These are phyloP conservation scores for Microcyclosporella mali DNA, from an alignment of 2,329 filamentous ascomycete species.

Conservation along the genomic window DNA sequence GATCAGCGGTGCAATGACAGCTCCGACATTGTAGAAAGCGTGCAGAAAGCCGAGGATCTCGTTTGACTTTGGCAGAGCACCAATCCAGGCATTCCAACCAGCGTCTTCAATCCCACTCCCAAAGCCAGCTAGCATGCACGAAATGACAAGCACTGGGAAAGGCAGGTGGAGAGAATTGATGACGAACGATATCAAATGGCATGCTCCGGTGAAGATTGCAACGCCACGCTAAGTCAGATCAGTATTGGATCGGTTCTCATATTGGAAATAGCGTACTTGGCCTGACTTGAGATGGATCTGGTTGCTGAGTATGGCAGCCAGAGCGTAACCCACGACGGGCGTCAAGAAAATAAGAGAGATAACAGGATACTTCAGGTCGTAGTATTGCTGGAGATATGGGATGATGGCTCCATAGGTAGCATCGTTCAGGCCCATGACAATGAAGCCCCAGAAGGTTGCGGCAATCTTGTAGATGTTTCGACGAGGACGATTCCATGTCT, in stretches of 20 bases:
- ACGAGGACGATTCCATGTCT: conserved; percentile 59
- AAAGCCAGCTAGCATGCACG: conserved; percentile 61
- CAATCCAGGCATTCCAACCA: conserved; percentile 58
- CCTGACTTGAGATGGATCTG: conserved; percentile 58
- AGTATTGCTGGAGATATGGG: conserved; percentile 56
- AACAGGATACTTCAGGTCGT: conserved; percentile 55
- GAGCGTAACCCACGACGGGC: conserved; percentile 59
- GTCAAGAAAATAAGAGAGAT: conserved; percentile 63
- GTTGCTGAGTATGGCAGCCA: conserved; percentile 60
- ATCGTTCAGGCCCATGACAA: conserved; percentile 64
- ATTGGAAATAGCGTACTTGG: conserved; percentile 35
- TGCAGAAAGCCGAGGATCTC: conserved; percentile 63
- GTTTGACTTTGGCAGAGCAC: conserved; percentile 61
- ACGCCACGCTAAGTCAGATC: conserved; percentile 49
- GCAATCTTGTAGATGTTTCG: conserved; percentile 55
- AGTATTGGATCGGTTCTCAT: no score
- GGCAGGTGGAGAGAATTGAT: conserved; percentile 62
- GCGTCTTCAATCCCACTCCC: conserved; percentile 65
- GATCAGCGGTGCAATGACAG: conserved; percentile 61
- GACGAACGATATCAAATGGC: conserved; percentile 60
- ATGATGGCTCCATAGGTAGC: conserved; percentile 42
- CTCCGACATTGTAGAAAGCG: conserved; percentile 65
- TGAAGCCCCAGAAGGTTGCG: conserved; percentile 55
- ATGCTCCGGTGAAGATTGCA: conserved; percentile 57
- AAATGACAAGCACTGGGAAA: conserved; percentile 59